phyloP scores from a whole-genome alignment of 1,139 yeast species.

The Protomyces inundatus region DNA sequence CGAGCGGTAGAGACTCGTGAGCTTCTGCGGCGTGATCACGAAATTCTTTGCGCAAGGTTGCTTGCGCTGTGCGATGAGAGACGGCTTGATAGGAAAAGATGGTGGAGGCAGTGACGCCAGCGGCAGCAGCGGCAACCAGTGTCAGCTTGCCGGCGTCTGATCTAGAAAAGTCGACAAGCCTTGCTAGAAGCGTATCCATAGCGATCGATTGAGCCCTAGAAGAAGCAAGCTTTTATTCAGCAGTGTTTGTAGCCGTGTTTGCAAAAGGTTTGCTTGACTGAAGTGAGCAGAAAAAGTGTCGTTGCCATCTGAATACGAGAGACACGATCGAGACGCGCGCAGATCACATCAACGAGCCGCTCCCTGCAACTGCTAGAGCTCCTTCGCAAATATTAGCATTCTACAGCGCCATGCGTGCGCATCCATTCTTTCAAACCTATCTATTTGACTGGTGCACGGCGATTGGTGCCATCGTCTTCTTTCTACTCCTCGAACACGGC shows the following conservation, averaged over 20 bases:
- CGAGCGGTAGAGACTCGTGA: conserved; percentile 8
- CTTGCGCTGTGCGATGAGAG: neutral
- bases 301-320: neutral
- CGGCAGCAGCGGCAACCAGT: conserved; percentile 9
- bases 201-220: neutral
- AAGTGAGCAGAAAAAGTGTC: neutral
- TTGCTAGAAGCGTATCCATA: neutral
- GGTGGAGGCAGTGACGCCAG: conserved; percentile 18
- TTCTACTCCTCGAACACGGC: conserved; percentile 25
- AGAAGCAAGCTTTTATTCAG: neutral
- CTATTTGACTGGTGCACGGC: conserved; percentile 20
- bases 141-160: conserved; percentile 12
- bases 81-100: conserved; percentile 15
- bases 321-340: too few relatives aligned
- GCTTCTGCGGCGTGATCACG: conserved; percentile 4
- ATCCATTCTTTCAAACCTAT: neutral
- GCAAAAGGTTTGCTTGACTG: neutral
- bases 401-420: neutral
- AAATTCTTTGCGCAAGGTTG: neutral
- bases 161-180: neutral
- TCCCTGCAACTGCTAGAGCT: too few relatives aligned
- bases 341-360: too few relatives aligned
- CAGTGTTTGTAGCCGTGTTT: neutral
- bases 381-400: neutral
- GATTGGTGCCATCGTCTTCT: conserved; percentile 11